These are phyloP conservation scores for Periconia macrospinosa DNA, from an alignment of 2,329 filamentous ascomycete species.

Conservation along the genomic window DNA sequence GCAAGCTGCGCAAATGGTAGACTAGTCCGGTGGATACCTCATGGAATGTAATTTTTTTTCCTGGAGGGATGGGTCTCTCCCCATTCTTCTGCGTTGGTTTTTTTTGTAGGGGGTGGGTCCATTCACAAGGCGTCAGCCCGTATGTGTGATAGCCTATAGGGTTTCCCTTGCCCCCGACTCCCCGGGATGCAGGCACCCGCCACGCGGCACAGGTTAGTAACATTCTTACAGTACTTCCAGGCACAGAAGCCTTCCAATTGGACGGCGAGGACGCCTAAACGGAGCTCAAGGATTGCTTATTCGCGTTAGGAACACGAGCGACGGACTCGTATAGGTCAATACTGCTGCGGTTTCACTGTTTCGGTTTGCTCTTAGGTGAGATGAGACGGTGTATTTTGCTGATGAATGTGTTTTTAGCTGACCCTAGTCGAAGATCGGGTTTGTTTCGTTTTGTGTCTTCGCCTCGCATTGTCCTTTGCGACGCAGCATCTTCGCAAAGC, in stretches of 20 bases:
- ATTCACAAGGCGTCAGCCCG: background rate
- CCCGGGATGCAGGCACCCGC: background rate
- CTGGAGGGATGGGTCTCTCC: background rate
- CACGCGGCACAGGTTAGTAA: background rate
- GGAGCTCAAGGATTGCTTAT: background rate
- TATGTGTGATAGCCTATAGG: background rate
- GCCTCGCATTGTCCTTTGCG: background rate
- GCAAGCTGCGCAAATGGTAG: background rate
- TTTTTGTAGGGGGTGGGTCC: background rate
- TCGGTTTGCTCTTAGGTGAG: too few species aligned
- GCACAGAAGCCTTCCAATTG: background rate
- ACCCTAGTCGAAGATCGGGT: too few species aligned
- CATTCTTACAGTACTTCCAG: background rate
- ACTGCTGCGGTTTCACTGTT: too few species aligned
- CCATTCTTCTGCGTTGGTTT: background rate
- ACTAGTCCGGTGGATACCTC: background rate
- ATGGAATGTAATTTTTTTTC: background rate
- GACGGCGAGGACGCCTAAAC: background rate
- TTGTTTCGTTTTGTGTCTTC: too few species aligned
- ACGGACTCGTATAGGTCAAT: too few species aligned
- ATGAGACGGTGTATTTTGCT: too few species aligned
- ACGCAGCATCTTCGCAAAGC: background rate
- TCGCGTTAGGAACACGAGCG: background rate
- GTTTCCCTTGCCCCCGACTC: background rate
- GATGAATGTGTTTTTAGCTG: too few species aligned